phyloP scores from a whole-genome alignment of 768 basidiomycete species.

The Leccinum uliginosum region DNA sequence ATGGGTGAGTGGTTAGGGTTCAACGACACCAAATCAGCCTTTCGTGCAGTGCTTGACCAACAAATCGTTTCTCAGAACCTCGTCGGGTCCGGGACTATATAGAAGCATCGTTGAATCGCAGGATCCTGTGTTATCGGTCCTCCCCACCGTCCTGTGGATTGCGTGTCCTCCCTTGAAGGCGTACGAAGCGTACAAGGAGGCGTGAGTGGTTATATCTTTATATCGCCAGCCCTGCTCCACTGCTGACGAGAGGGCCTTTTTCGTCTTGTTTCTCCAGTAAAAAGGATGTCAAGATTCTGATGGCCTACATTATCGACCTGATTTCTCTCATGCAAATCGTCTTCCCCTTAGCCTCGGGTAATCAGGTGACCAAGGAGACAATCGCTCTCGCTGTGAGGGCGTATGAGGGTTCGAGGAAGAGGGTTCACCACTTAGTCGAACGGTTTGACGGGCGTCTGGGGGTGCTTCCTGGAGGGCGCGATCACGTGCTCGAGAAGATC shows the following conservation, averaged over 20 bases:
- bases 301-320: constrained; percentile 12
- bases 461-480: constrained; percentile 3
- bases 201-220: constrained; percentile 1
- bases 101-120: neutral
- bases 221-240: too few species aligned
- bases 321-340: constrained; percentile 15
- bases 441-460: constrained; percentile 2
- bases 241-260: neutral
- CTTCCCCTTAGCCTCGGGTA: neutral
- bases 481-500: constrained; percentile 10
- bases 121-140: neutral
- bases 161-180: neutral
- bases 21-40: neutral
- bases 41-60: neutral
- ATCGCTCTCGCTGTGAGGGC: neutral
- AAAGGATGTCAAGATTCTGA: constrained; percentile 10
- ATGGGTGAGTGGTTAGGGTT: neutral
- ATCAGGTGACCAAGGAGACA: neutral
- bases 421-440: neutral
- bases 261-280: neutral
- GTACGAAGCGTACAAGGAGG: constrained; percentile 1
- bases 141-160: neutral
- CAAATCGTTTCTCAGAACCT: neutral
- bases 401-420: neutral
- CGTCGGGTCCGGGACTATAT: neutral